These are phyloP conservation scores for Xylariaceae sp. DNA, from an alignment of 2,329 filamentous ascomycete genomes.

Conservation along the genomic window DNA sequence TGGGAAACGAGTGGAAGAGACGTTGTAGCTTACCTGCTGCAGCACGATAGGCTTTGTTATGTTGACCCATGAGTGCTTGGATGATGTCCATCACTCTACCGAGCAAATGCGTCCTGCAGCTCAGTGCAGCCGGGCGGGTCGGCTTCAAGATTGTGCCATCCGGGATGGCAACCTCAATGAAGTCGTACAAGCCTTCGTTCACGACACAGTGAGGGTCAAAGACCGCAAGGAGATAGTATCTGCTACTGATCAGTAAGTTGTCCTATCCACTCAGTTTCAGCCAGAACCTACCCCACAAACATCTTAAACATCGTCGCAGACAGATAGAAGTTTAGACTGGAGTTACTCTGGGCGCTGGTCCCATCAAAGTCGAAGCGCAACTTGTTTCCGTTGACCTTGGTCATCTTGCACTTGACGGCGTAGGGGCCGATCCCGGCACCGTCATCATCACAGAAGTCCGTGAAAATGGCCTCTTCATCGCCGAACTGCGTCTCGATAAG, in stretches of 20 bases:
- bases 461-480: conserved; percentile 37
- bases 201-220: conserved; percentile 43
- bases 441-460: conserved; percentile 46
- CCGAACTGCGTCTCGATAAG: conserved; percentile 43
- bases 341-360: conserved; percentile 41
- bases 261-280: background rate
- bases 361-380: conserved; percentile 45
- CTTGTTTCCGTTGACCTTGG: conserved; percentile 34
- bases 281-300: conserved; percentile 34
- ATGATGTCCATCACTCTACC: conserved; percentile 45
- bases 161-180: conserved; percentile 42
- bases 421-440: conserved; percentile 41
- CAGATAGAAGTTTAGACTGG: conserved; percentile 44
- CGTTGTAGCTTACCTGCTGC: too few species aligned
- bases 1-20: too few species aligned
- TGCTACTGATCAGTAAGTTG: background rate
- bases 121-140: conserved; percentile 24
- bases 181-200: conserved; percentile 47
- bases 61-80: conserved; percentile 44
- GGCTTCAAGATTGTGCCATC: conserved; percentile 40
- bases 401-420: conserved; percentile 43
- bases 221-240: conserved; percentile 38
- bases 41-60: conserved; percentile 39
- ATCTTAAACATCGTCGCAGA: conserved; percentile 47
- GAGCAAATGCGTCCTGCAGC: conserved; percentile 42